Base-by-base conservation (phyloP, 2,329 filamentous ascomycete genomes). In the Polytolypa hystricis region DNA sequence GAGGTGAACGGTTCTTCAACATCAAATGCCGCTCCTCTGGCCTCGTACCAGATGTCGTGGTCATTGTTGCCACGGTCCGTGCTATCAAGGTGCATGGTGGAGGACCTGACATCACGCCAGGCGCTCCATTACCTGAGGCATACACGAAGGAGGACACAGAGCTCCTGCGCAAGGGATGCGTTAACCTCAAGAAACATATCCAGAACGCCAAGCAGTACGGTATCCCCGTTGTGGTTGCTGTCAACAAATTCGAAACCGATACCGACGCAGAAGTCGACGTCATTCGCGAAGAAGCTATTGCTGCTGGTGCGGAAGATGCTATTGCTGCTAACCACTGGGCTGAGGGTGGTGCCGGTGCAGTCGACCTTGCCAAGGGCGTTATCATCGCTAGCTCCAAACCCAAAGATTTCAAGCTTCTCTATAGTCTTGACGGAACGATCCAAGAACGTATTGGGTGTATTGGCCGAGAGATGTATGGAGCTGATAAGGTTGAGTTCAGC, bases 1-100 rank as follows among this genome's bases (percentile, higher is more conserved):
- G 91, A 46, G 91, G 91, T 45, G 91, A 98, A 72, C 82, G 91
- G 35, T 98, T 98, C 73, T 96, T 98, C 77, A 96, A 98, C 70
- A 96, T 98, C 71, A 98, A 98, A 73, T 96, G 91, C 67, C 82
- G 91, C 42, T 83, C 86, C 7, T 95, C 89, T 4, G 89, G 89
- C 16, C 79, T 98, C 30, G 77, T 85, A 2, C 91, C 91, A 2
- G 91, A 98, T 54, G 84, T 86, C 1, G 87, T 94, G 5, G 85
- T 98, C 30, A 79, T 98, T 41, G 91, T 98, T 25, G 89, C 91
- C 16, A 98, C 91, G 2, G 84, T 98, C 30, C 81, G 91, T 48
- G 91, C 91, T 5, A 71, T 98, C 46, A 98, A 98, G 72, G 87
- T 95, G 3, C 91, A 98, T 61, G 91, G 91, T 37, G 91, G 89